phyloP scores from a whole-genome alignment of 2,329 filamentous ascomycete genomes.

The Chrysosporium queenslandicum region DNA sequence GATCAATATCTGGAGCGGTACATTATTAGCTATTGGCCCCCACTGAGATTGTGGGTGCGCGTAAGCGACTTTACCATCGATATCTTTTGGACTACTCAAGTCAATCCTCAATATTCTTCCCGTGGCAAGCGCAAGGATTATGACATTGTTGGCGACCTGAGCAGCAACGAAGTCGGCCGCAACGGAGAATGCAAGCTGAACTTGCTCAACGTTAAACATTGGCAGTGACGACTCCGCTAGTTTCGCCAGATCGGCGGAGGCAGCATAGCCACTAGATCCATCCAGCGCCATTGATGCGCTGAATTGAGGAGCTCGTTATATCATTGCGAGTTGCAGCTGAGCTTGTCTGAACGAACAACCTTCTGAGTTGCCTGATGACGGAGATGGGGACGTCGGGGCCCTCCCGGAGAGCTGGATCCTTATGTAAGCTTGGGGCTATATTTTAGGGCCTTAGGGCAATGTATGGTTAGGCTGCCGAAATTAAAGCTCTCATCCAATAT shows the following conservation, averaged over 20 bases:
- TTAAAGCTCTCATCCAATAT: too few species aligned
- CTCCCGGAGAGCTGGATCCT: too few species aligned
- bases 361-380: background rate
- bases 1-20: slow-evolving; percentile 66
- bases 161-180: slow-evolving; percentile 93
- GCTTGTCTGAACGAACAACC: background rate
- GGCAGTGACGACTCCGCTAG: slow-evolving; percentile 56
- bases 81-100: slow-evolving; percentile 84
- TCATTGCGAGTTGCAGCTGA: slow-evolving; percentile 12
- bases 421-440: background rate
- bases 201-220: slow-evolving; percentile 89
- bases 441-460: too few species aligned
- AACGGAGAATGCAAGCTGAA: slow-evolving; percentile 88
- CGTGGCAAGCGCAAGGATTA: slow-evolving; percentile 83
- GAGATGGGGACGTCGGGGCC: background rate
- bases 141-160: slow-evolving; percentile 93
- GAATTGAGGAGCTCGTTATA: slow-evolving; percentile 12
- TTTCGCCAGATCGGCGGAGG: slow-evolving; percentile 53
- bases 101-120: slow-evolving; percentile 90
- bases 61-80: slow-evolving; percentile 57
- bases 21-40: background rate
- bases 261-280: slow-evolving; percentile 60
- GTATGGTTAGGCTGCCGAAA: too few species aligned
- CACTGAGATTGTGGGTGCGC: background rate
- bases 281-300: slow-evolving; percentile 57